Evolutionary conservation across 2,329 filamentous ascomycete species (phyloP), one percentile per base, ranked within the genome.

Genomic region (Colletotrichum tanaceti): DNA sequence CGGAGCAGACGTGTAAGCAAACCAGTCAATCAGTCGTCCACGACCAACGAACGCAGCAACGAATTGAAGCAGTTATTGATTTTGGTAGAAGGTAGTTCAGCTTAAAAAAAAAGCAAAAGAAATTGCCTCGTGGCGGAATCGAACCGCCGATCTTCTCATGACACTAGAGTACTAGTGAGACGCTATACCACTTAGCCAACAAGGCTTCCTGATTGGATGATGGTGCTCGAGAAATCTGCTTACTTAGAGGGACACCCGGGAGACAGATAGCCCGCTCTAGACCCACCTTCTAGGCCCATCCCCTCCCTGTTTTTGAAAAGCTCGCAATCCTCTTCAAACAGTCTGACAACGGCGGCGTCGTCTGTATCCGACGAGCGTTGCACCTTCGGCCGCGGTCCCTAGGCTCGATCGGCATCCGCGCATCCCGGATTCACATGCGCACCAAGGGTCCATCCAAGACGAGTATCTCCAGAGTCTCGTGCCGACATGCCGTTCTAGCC

Each of bases 141-240:
- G 63, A 62, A 65, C 63, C 44, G 44, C 47, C 58, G 63, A 65
- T 65, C 63, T 65, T 58, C 63, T 65, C 63, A 65, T 65, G 43
- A 38, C 55, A 58, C 55, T 47, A 58, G 18, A 53, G 1, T 65
- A 65, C 63, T 65, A 65, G 63, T 65, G 63, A 65, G 63, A 58
- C 63, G 63, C 63, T 65, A 54, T 65, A 65, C 63, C 63, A 65
- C 63, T 65, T 53, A 65, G 63, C 63, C 63, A 65, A 65, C 50
- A 61, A 65, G 58, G 58, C 63, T 10, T 32, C 5, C 20, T 38
- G 6, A 65, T 62, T 55, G 58, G 58, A 43, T 62, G 32, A 7
- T 1, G 0, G 0, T 2, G 1, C 7, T 0, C 0, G 0, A 0
- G 7, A 1, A 6, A 16, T 16, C 11, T 52, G 18, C 4, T n/a